A percentile compares a stretch with the other conserved stretches of the same genome.
These are phyloP conservation scores for Diaporthe helianthi DNA, from an alignment of 2,329 filamentous ascomycete species.

Conservation along the genomic window DNA sequence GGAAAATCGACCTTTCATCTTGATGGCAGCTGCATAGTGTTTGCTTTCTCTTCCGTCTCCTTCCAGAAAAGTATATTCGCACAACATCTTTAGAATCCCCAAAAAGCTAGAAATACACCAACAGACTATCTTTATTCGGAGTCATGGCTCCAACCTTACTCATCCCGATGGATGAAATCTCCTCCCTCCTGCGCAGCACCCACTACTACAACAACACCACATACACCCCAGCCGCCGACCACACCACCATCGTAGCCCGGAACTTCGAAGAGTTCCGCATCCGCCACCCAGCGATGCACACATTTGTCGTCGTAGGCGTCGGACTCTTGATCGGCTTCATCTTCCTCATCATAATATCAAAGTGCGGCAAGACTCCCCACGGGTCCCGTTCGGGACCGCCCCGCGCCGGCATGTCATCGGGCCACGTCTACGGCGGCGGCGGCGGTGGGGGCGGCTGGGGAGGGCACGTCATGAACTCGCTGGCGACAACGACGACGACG, in stretches of 20 bases:
- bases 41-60: no score
- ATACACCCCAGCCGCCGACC: background rate
- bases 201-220: background rate
- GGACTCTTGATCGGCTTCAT: background rate
- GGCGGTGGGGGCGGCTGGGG: no score
- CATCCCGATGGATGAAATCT: background rate
- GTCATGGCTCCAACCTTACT: background rate
- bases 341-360: background rate
- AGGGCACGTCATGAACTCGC: no score
- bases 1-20: background rate
- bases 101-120: background rate
- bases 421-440: background rate
- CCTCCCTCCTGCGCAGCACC: background rate
- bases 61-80: no score
- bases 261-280: rapidly evolving
- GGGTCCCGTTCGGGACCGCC: background rate
- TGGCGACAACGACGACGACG: background rate
- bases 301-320: no score
- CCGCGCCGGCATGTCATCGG: rapidly evolving
- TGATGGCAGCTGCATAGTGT: background rate
- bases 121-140: background rate
- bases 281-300: no score
- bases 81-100: background rate
- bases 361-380: no score
- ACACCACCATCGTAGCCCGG: background rate